Percentiles rank a stretch among this genome's conserved stretches.
These are phyloP conservation scores for Solanum clarkiae DNA, from an alignment of 257 asterid species.

Conservation along the genomic window DNA sequence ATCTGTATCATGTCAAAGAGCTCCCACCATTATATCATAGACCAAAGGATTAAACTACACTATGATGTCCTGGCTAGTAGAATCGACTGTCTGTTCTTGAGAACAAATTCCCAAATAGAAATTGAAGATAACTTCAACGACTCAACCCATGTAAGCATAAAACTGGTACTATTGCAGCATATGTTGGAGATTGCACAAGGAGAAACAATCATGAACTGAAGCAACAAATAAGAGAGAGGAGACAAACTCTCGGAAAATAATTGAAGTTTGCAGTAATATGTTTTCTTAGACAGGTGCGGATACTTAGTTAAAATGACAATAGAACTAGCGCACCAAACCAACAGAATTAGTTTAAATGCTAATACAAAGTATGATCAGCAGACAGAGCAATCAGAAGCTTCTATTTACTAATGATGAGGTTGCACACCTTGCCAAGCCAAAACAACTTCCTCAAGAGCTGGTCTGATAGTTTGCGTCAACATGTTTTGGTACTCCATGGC, in stretches of 20 bases:
- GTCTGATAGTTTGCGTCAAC: conserved; percentile 20
- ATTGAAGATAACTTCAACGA: neutral
- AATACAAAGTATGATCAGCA: neutral
- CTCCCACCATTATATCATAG: neutral
- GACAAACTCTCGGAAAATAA: neutral
- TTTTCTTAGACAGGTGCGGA: neutral
- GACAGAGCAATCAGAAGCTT: neutral
- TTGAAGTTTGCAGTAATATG: neutral
- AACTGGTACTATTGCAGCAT: neutral
- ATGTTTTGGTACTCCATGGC: conserved; percentile 34
- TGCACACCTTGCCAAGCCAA: conserved; percentile 49
- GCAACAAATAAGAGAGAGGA: neutral
- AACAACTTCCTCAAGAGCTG: conserved; percentile 32
- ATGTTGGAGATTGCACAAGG: neutral
- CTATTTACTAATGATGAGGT: neutral
- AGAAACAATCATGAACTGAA: neutral
- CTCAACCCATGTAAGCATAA: neutral
- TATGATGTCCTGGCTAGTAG: neutral
- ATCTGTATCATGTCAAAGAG: neutral
- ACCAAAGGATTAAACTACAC: neutral
- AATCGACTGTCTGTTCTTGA: neutral
- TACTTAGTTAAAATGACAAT: neutral
- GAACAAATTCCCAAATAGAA: neutral
- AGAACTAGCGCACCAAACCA: neutral
- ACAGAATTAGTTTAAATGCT: neutral